phyloP scores from a whole-genome alignment of 2,329 filamentous ascomycete genomes.

The Cercospora sp. region DNA sequence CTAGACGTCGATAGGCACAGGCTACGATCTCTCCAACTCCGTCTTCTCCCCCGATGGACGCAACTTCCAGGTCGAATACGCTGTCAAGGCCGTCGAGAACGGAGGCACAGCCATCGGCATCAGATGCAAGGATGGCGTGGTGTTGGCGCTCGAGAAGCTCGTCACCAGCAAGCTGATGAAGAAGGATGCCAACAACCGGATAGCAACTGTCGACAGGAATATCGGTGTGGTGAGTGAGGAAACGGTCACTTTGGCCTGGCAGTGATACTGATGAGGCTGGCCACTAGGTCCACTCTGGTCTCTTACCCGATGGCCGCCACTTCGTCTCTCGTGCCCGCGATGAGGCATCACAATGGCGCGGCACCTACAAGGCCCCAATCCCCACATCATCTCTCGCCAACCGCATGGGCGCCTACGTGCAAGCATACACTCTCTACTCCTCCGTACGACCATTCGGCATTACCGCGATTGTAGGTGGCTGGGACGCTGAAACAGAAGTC shows the following conservation, averaged over 20 bases:
- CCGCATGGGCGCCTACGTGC: conserved; percentile 92
- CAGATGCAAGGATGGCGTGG: conserved; percentile 93
- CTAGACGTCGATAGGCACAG: conserved; percentile 98
- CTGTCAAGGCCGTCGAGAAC: conserved; percentile 97
- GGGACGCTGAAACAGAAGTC: conserved; percentile 83
- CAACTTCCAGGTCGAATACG: conserved; percentile 98
- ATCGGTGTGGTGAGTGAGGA: conserved; percentile 74
- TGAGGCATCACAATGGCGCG: conserved; percentile 87
- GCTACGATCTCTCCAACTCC: conserved; percentile 98
- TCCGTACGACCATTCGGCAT: conserved; percentile 96
- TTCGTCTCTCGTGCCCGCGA: conserved; percentile 93
- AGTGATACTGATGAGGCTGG: conserved; percentile 14
- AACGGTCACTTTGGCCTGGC: neutral
- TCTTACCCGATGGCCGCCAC: conserved; percentile 92
- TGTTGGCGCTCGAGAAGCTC: conserved; percentile 95
- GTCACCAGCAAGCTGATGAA: conserved; percentile 94
- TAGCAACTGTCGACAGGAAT: conserved; percentile 91
- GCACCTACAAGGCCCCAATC: conserved; percentile 92
- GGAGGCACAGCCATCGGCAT: conserved; percentile 95
- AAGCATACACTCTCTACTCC: conserved; percentile 96
- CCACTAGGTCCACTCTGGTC: conserved; percentile 80
- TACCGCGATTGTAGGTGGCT: conserved; percentile 89
- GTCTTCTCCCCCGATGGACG: conserved; percentile 99
- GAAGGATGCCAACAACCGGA: conserved; percentile 92
- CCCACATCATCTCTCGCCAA: conserved; percentile 82